A percentile compares a stretch with the other conserved stretches of the same genome.
Conservation (phyloP, 768 basidiomycete genomes). For the Trametes sanguinea region DNA sequence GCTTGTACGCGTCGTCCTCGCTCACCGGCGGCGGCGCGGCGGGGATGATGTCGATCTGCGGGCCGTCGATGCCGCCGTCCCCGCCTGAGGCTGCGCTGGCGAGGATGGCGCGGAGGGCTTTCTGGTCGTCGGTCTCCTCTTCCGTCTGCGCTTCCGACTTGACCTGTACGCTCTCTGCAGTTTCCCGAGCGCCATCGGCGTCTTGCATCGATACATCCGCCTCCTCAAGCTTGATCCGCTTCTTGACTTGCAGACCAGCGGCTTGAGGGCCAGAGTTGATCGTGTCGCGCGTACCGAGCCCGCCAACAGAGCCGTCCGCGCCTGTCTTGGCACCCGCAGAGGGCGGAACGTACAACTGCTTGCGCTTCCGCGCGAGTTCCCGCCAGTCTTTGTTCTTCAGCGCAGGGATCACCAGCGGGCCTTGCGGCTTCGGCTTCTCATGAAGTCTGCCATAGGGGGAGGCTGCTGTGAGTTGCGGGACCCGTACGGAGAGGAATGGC, state of each 20-base stretch:
- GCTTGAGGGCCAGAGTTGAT: slow-evolving; percentile 79
- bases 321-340: slow-evolving; percentile 57
- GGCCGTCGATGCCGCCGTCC: slow-evolving; percentile 38
- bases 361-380: slow-evolving; percentile 69
- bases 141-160: slow-evolving; percentile 32
- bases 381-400: slow-evolving; percentile 92
- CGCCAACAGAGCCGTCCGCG: slow-evolving; percentile 73
- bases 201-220: slow-evolving; percentile 24
- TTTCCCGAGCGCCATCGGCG: slow-evolving; percentile 3
- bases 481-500: slow-evolving; percentile 36
- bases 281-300: slow-evolving; percentile 68
- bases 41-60: slow-evolving; percentile 60
- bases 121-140: slow-evolving; percentile 74
- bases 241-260: slow-evolving; percentile 63
- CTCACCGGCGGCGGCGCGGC: slow-evolving; percentile 37
- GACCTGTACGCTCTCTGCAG: neutral
- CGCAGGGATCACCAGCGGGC: slow-evolving; percentile 83
- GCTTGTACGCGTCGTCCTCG: slow-evolving; percentile 81
- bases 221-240: slow-evolving; percentile 33
- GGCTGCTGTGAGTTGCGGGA: slow-evolving; percentile 76
- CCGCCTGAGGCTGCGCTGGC: slow-evolving; percentile 49
- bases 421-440: slow-evolving; percentile 49
- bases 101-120: slow-evolving; percentile 78
- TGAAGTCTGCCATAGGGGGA: slow-evolving; percentile 41
- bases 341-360: slow-evolving; percentile 65